Evolutionary conservation across 768 basidiomycete species (phyloP), one percentile per base, ranked within the genome.

Genomic region (Antrodiella citrinella): DNA sequence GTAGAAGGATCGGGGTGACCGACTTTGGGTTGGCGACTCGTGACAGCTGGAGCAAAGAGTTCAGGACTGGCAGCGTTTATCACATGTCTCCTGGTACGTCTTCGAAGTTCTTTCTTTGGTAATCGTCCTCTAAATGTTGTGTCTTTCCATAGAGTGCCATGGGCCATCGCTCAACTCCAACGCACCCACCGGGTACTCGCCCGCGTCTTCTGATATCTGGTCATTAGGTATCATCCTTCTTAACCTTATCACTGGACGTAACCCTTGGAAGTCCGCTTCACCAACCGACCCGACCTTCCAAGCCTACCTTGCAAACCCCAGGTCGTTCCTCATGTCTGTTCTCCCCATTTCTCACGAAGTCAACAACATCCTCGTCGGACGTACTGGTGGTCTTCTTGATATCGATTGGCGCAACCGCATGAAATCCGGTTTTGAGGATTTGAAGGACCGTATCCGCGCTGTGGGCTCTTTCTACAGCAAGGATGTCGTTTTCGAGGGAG

Each of bases 1-100:
- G 92, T 44, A 7, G 41, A 18, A 43, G 19, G 41, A 78, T 96
- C 47, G 84, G 89, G 47, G 78, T 98, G 54, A 94, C 93, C 30
- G 95, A 98, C 69, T 98, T 98, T 66, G 95, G 95, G 20, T 78
- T 98, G 4, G 86, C 94, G 2, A 96, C 94, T 3, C 86, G 86
- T 19, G 91, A 95, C 55, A 80, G 78, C 62, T 72, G 79, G 49
- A 92, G 90, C 59, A 78, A 78, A 49, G 94, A 98, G 66, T 91
- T 93, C 67, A 81, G 90, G 47, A 96, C 93, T 26, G 94, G 94
- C n/a, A 93, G 90, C 59, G 81, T 93, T n/a, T 96, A 92, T 67
- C 95, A 96, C 68, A 94, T 98, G 87, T 93, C 91, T 61, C 94
- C 94, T 67, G 91, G 88, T 82, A 66, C 45, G 76, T 65, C n/a